phyloP scores from a whole-genome alignment of 768 basidiomycete genomes.

The Imleria badia region DNA sequence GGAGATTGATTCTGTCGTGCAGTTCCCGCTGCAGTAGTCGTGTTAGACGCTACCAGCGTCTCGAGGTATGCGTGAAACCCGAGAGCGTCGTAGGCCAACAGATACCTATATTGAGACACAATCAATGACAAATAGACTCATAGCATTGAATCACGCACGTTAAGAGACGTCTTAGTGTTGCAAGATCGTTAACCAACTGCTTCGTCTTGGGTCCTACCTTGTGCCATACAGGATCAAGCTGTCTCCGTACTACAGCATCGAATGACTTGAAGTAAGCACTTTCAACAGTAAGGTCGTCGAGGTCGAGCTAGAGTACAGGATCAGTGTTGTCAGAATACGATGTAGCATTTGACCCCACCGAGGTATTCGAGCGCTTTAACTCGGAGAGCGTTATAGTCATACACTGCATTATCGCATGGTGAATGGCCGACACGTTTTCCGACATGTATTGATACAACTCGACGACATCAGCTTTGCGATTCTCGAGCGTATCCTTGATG shows the following conservation, averaged over 20 bases:
- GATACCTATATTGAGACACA: conserved; percentile 41
- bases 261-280: conserved; percentile 95
- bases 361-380: conserved; percentile 83
- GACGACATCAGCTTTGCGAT: conserved; percentile 85
- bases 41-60: conserved; percentile 70
- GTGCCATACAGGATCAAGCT: conserved; percentile 95
- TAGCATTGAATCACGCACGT: conserved; percentile 46
- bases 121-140: background rate
- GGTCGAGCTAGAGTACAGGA: conserved; percentile 64
- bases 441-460: conserved; percentile 88
- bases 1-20: conserved; percentile 70
- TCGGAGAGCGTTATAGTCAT: conserved; percentile 90
- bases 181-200: conserved; percentile 86
- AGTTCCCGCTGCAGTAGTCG: conserved; percentile 47
- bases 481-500: conserved; percentile 78
- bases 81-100: conserved; percentile 87
- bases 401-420: conserved; percentile 88
- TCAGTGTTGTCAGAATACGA: background rate
- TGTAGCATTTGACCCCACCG: conserved; percentile 35
- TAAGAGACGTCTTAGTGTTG: conserved; percentile 79
- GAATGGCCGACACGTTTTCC: conserved; percentile 87
- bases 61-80: conserved; percentile 92
- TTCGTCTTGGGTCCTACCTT: conserved; percentile 92
- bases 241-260: conserved; percentile 81
- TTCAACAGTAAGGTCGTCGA: conserved; percentile 90